Base-by-base conservation (phyloP, 345 rosid species). In the Orychophragmus violaceus region DNA sequence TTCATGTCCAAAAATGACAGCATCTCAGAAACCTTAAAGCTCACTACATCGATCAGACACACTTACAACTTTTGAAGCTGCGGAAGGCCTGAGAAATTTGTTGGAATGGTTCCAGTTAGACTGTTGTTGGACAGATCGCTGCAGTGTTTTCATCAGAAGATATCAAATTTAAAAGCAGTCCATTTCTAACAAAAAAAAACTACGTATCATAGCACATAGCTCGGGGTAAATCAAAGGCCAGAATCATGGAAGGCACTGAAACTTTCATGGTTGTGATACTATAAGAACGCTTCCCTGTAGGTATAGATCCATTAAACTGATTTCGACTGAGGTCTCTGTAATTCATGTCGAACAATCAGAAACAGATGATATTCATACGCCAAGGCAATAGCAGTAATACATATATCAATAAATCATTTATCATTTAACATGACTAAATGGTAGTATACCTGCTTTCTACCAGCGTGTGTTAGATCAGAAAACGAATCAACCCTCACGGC, bases 251-350 rank as follows among this genome's bases (percentile, higher is more conserved):
- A 44, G 41, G 58, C 13, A 42, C 62, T 44, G 75, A 45, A 5
- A 69, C n/a, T 18, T 83, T 80, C 99, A 94, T 83, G 37, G 97
- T 94, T 65, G 97, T 94, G 72, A 94, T 84, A 60, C 74, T 78
- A 27, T 74, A 79, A 19, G 97, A 79, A 74, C 88, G 95, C 76
- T 66, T 80, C 54, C 77, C 59, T 45, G 77, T 8, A 68, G 96
- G 97, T 78, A 94, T 79, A 54, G 92, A 36, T 65, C 91, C 97
- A 69, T 68, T 87, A 48, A 94, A 84, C 68, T 70, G 78, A 83
- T 94, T 94, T 65, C 76, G 75, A 80, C 99, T 83, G 36, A 94
- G 86, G 78, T 88, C 99, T 65, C 99, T 94, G 92, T n/a, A n/a
- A n/a, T n/a, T n/a, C n/a, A n/a, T n/a, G n/a, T n/a, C n/a, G 27